Evolutionary conservation across 805 yeast species (phyloP).

Genomic region (Clavispora santaluciae): DNA sequence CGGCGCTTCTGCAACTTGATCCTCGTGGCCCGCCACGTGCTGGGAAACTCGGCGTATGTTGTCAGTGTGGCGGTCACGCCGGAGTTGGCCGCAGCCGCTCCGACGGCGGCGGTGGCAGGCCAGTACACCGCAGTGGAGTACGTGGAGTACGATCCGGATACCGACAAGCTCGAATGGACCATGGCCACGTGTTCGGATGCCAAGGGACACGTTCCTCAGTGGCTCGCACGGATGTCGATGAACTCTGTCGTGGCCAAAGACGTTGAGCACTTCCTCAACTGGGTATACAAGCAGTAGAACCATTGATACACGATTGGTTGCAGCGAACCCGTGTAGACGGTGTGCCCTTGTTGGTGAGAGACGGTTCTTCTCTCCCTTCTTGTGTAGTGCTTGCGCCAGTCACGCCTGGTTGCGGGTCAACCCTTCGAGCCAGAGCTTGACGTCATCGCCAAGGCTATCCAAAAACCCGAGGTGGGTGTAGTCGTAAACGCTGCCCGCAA

Average conservation of each 20-base stretch:
- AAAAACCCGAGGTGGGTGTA: constrained; percentile 33
- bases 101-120: constrained; percentile 5
- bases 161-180: constrained; percentile 25
- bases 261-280: constrained; percentile 35
- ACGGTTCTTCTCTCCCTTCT: no score
- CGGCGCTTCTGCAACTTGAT: constrained; percentile 35
- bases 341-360: no score
- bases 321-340: neutral
- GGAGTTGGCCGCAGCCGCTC: constrained; percentile 9
- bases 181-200: constrained; percentile 39
- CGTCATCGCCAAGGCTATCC: constrained; percentile 40
- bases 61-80: constrained; percentile 33
- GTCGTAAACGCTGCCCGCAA: constrained; percentile 24
- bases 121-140: constrained; percentile 35
- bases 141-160: constrained; percentile 18
- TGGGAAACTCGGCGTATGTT: constrained; percentile 22
- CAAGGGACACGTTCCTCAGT: constrained; percentile 35
- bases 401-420: constrained; percentile 9
- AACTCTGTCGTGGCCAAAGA: constrained; percentile 36
- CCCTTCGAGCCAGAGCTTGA: constrained; percentile 36
- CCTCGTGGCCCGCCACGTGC: constrained; percentile 20
- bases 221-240: constrained; percentile 27
- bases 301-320: neutral
- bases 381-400: no score
- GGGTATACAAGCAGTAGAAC: constrained; percentile 14